phyloP scores from a whole-genome alignment of 768 basidiomycete species.

The Mycena leptocephala region DNA sequence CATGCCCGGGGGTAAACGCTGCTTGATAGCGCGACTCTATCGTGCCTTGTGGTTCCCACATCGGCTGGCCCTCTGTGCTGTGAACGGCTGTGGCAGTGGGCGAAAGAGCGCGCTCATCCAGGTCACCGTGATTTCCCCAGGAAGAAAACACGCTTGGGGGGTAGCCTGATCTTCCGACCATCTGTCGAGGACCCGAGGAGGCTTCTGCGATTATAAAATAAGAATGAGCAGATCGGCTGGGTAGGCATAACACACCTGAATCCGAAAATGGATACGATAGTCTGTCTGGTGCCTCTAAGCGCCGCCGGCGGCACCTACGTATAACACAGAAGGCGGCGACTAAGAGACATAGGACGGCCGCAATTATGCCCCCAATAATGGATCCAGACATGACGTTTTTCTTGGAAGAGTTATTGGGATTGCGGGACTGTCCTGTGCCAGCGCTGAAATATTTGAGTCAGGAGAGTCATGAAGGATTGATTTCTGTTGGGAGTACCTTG shows the following conservation, averaged over 20 bases:
- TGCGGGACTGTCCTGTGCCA: neutral
- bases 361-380: constrained; percentile 24
- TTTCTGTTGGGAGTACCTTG: constrained; percentile 7
- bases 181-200: constrained; percentile 11
- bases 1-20: constrained; percentile 18
- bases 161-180: constrained; percentile 29
- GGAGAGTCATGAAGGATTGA: neutral
- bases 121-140: constrained; percentile 36
- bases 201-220: neutral
- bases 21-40: constrained; percentile 26
- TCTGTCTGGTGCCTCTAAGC: neutral
- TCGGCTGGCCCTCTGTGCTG: neutral
- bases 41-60: constrained; percentile 23
- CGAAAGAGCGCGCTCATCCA: constrained; percentile 20
- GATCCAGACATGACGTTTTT: constrained; percentile 22
- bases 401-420: neutral
- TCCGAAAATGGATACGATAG: constrained; percentile 22
- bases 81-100: neutral
- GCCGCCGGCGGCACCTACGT: constrained; percentile 24
- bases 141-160: constrained; percentile 33
- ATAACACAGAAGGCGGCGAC: constrained; percentile 23
- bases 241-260: constrained; percentile 4
- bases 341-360: constrained; percentile 11
- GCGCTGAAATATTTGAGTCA: constrained; percentile 7
- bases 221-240: neutral